Evolutionary conservation across 768 basidiomycete genomes (phyloP).

Genomic region (Auricularia auricula-judae): DNA sequence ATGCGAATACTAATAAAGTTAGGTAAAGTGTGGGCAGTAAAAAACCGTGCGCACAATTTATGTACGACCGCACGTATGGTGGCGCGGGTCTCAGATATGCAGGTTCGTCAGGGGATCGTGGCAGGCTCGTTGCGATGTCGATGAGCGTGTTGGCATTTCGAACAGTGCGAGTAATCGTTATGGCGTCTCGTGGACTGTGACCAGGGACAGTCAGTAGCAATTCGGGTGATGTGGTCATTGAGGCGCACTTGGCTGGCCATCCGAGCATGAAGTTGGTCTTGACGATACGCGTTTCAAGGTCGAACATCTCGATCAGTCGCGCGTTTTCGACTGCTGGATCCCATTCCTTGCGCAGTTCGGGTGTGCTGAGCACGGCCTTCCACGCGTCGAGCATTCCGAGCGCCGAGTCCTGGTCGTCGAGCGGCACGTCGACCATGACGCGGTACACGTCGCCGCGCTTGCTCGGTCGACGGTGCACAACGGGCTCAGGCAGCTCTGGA

Average conservation of each 20-base stretch:
- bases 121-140: slow-evolving; percentile 88
- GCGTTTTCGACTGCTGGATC: slow-evolving; percentile 88
- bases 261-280: slow-evolving; percentile 89
- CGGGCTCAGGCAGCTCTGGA: slow-evolving; percentile 59
- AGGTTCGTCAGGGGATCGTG: slow-evolving; percentile 83
- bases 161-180: slow-evolving; percentile 84
- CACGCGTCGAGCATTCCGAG: slow-evolving; percentile 58
- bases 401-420: slow-evolving; percentile 37
- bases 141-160: slow-evolving; percentile 73
- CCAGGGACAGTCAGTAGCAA: background rate
- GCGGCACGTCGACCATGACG: slow-evolving; percentile 68
- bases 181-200: slow-evolving; percentile 77
- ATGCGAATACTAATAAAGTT: slow-evolving; percentile 57
- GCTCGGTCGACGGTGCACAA: slow-evolving; percentile 60
- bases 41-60: slow-evolving; percentile 42
- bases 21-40: slow-evolving; percentile 7
- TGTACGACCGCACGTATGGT: slow-evolving; percentile 83
- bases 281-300: slow-evolving; percentile 71
- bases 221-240: background rate
- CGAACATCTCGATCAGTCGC: slow-evolving; percentile 74
- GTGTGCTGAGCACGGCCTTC: slow-evolving; percentile 73
- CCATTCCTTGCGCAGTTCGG: slow-evolving; percentile 84
- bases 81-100: slow-evolving; percentile 85
- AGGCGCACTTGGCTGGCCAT: slow-evolving; percentile 89
- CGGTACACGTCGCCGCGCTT: slow-evolving; percentile 74